Conservation (phyloP, 208 protist genomes). For the Crithidia acanthocephali region DNA sequence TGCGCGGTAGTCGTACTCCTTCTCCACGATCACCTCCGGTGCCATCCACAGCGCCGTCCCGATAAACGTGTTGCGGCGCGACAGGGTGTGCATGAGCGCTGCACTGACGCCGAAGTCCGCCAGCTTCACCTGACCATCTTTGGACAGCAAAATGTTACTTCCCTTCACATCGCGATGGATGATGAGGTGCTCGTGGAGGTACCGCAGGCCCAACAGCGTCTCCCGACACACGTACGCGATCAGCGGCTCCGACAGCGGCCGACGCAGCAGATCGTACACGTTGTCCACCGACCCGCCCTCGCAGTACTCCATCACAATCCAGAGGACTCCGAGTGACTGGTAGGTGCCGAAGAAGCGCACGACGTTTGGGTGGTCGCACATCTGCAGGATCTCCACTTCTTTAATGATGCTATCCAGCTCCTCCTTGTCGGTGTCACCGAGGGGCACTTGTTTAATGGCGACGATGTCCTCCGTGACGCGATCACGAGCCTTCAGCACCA, state of each 20-base stretch:
- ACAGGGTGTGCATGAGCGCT: slow-evolving; percentile 81
- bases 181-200: slow-evolving; percentile 85
- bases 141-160: slow-evolving; percentile 93
- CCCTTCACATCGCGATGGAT: slow-evolving; percentile 96
- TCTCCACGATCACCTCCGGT: slow-evolving; percentile 90
- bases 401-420: slow-evolving; percentile 78
- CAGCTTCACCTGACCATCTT: slow-evolving; percentile 90
- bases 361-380: slow-evolving; percentile 88
- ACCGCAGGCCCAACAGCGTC: slow-evolving; percentile 84
- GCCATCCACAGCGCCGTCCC: slow-evolving; percentile 95
- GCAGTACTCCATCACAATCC: slow-evolving; percentile 96
- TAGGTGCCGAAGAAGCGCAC: slow-evolving; percentile 92
- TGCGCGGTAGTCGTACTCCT: slow-evolving; percentile 91
- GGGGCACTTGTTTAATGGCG: slow-evolving; percentile 90
- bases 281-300: slow-evolving; percentile 91
- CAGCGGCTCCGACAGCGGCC: slow-evolving; percentile 76
- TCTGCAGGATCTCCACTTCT: slow-evolving; percentile 89
- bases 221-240: slow-evolving; percentile 91
- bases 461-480: slow-evolving; percentile 75
- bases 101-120: slow-evolving; percentile 93
- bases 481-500: slow-evolving; percentile 96
- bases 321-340: slow-evolving; percentile 80
- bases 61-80: slow-evolving; percentile 89
- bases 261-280: slow-evolving; percentile 82
- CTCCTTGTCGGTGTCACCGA: slow-evolving; percentile 69